A percentile compares a stretch with the other conserved stretches of the same genome.
Conservation (phyloP, 768 basidiomycete genomes). For the Lactarius quietus region DNA sequence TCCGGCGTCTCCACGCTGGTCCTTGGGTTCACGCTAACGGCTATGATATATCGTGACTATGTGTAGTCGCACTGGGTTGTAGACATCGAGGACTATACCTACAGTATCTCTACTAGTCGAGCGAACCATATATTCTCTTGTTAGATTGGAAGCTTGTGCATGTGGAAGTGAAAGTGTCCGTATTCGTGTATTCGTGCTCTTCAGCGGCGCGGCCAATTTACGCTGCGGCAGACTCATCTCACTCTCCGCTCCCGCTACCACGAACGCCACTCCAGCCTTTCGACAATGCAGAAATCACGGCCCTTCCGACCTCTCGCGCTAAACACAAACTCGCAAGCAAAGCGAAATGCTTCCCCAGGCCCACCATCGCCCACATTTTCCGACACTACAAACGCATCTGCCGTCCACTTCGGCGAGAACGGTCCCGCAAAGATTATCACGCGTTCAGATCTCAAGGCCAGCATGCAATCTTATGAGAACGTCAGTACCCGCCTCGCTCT, state of each 20-base stretch:
- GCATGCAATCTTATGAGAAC: conserved; percentile 77
- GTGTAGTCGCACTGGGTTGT: background rate
- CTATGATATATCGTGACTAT: too few relatives aligned
- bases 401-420: conserved; percentile 68
- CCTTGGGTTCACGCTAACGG: background rate
- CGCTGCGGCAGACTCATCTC: background rate
- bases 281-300: conserved; percentile 49
- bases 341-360: conserved; percentile 45
- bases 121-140: background rate
- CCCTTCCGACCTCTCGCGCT: conserved; percentile 54
- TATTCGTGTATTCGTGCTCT: background rate
- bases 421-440: conserved; percentile 83
- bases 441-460: conserved; percentile 69
- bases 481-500: conserved; percentile 42
- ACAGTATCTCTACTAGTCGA: background rate
- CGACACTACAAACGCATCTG: conserved; percentile 73
- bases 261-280: background rate
- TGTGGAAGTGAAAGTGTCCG: background rate
- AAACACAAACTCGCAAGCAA: conserved; percentile 27
- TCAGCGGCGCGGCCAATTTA: background rate
- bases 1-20: background rate
- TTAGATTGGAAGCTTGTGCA: background rate
- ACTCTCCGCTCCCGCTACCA: background rate
- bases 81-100: background rate
- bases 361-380: conserved; percentile 85